These are phyloP conservation scores for Nannizziopsis arthrosporioides DNA, from an alignment of 2,329 filamentous ascomycete species.

Conservation along the genomic window DNA sequence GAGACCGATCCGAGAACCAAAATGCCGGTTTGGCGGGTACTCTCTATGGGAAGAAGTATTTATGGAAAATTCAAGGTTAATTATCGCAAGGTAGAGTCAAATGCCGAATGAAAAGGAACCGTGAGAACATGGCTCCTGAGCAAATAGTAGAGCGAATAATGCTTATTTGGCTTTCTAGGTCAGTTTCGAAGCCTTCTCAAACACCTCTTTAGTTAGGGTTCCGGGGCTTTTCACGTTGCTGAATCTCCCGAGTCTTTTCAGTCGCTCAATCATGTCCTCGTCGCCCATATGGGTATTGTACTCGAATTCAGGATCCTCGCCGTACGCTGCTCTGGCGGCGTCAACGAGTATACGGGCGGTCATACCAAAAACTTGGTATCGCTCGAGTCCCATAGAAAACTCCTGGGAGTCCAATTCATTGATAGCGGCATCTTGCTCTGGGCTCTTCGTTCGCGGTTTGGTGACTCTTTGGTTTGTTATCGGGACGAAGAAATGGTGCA, in stretches of 20 bases:
- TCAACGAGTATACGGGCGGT: conserved; percentile 85
- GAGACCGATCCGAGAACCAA: no score
- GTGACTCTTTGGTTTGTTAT: conserved; percentile 58
- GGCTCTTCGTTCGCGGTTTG: conserved; percentile 39
- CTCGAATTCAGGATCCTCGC: conserved; percentile 72
- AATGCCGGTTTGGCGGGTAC: no score
- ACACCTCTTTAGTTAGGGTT: conserved; percentile 41
- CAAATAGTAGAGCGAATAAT: no score
- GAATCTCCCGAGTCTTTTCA: conserved; percentile 47
- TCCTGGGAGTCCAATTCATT: conserved; percentile 36
- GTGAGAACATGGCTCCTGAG: not conserved
- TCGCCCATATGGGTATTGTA: conserved; percentile 54
- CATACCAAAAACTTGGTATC: conserved; percentile 90
- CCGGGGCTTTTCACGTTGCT: conserved; percentile 40
- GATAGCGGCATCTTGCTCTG: conserved; percentile 33
- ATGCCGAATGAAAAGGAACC: not conserved
- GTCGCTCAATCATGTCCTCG: conserved; percentile 50
- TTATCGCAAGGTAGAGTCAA: not conserved
- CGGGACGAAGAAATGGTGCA: conserved; percentile 90
- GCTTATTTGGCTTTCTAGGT: conserved; percentile 11
- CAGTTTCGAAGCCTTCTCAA: conserved; percentile 42
- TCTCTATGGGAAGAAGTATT: not conserved
- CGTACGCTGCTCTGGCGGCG: conserved; percentile 73
- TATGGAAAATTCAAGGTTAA: not conserved
- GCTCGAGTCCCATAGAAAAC: conserved; percentile 37